Percentiles rank a stretch among this genome's conserved stretches.
phyloP scores from a whole-genome alignment of 164 flowering plant genomes.

The Liriodendron chinense region DNA sequence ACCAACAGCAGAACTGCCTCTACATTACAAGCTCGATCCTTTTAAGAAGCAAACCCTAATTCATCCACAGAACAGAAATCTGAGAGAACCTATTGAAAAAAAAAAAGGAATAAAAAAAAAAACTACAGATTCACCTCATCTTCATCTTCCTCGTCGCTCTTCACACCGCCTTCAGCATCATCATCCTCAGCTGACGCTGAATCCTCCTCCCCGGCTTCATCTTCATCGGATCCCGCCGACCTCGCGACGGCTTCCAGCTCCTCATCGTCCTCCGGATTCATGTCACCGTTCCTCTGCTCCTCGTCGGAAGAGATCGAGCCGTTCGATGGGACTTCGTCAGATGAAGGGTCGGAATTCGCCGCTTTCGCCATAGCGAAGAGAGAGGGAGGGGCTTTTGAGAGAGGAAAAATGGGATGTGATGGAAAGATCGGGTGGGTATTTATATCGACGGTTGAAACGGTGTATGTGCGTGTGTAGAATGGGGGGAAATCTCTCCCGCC shows the following conservation, averaged over 20 bases:
- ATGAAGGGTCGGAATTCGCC: slow-evolving; percentile 30
- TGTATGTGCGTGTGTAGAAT: too few relatives aligned
- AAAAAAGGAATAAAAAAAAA: not conserved
- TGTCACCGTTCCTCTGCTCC: slow-evolving; percentile 53
- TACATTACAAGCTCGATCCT: too few relatives aligned
- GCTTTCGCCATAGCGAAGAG: slow-evolving; percentile 44
- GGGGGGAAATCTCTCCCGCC: not conserved
- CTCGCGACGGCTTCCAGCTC: slow-evolving; percentile 86
- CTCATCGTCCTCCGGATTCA: slow-evolving; percentile 68
- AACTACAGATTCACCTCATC: slow-evolving; percentile 35
- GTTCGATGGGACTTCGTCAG: slow-evolving; percentile 50
- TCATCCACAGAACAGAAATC: not conserved
- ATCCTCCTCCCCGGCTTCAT: slow-evolving; percentile 30
- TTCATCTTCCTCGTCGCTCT: slow-evolving; percentile 31
- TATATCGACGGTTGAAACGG: not conserved
- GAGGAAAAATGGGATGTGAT: not conserved
- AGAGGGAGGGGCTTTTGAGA: not conserved
- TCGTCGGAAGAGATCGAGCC: slow-evolving; percentile 53
- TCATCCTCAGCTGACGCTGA: slow-evolving; percentile 17
- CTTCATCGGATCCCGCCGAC: slow-evolving; percentile 54
- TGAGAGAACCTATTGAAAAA: not conserved
- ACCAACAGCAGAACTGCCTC: too few relatives aligned
- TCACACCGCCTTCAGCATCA: slow-evolving; percentile 17
- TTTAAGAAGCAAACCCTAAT: too few relatives aligned
- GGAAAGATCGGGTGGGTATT: not conserved